A percentile compares a stretch with the other conserved stretches of the same genome.
Evolutionary conservation across 169 alveolate genomes (phyloP).

Genomic region (Plasmodium reichenowi): DNA sequence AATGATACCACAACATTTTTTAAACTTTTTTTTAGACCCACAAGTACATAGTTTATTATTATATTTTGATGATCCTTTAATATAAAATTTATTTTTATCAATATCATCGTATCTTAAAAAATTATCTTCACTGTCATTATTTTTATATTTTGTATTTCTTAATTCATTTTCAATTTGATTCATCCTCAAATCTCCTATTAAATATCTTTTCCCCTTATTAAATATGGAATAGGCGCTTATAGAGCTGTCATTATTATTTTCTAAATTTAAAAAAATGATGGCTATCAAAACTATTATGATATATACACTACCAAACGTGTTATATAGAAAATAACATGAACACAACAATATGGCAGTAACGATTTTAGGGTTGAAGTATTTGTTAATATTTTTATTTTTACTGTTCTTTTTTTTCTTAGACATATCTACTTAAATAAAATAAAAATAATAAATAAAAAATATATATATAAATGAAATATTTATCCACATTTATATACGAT

Average conservation of each 20-base stretch:
- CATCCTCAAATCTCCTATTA: slow-evolving; percentile 64
- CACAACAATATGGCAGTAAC: slow-evolving; percentile 20
- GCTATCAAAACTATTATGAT: slow-evolving; percentile 37
- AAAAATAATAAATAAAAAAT: too few species aligned
- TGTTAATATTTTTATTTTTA: slow-evolving; percentile 36
- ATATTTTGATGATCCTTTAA: slow-evolving; percentile 67
- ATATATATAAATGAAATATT: too few species aligned
- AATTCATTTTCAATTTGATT: slow-evolving; percentile 63
- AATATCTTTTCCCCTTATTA: slow-evolving; percentile 43
- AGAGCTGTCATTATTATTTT: neutral
- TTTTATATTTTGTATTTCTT: slow-evolving; percentile 24
- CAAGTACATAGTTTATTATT: slow-evolving; percentile 62
- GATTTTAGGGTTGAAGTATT: slow-evolving; percentile 46
- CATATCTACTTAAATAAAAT: slow-evolving; percentile 12
- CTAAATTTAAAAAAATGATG: slow-evolving; percentile 51
- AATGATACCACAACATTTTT: slow-evolving; percentile 54
- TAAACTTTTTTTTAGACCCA: slow-evolving; percentile 61
- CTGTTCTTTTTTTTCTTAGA: slow-evolving; percentile 56
- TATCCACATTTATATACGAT: too few species aligned
- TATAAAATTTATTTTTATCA: slow-evolving; percentile 25
- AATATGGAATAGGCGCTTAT: slow-evolving; percentile 59
- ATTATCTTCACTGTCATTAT: slow-evolving; percentile 41
- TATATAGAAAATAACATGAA: slow-evolving; percentile 41
- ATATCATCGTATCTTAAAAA: slow-evolving; percentile 49
- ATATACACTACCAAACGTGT: slow-evolving; percentile 46